Conservation (phyloP, 129 eudicot species). For the Lactuca sativa region DNA sequence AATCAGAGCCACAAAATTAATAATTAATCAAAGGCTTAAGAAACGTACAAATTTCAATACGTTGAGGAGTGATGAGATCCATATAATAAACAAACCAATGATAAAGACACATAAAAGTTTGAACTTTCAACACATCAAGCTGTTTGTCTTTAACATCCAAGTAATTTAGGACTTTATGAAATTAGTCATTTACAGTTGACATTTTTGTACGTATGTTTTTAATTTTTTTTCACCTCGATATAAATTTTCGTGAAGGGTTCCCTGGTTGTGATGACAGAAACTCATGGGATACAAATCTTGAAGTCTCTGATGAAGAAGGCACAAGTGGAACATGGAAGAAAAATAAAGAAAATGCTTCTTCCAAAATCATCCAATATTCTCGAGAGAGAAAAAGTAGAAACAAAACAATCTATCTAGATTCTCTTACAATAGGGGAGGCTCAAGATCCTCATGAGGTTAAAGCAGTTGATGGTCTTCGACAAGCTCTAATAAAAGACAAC, state of each 20-base stretch:
- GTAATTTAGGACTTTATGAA: background rate
- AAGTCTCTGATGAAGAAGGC: constrained; percentile 27
- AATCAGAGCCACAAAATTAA: constrained; percentile 1
- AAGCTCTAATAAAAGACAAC: constrained; percentile 50
- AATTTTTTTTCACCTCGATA: constrained; percentile 9
- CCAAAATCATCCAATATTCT: constrained; percentile 44
- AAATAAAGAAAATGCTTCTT: constrained; percentile 43
- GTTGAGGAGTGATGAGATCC: background rate
- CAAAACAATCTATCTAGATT: constrained; percentile 39
- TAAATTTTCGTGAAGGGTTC: background rate
- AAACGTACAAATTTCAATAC: background rate
- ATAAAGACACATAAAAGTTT: background rate
- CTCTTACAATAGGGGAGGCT: constrained; percentile 51
- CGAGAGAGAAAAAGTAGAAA: constrained; percentile 52
- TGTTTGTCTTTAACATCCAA: constrained; percentile 11
- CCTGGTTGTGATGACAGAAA: constrained; percentile 30
- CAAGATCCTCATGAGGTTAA: constrained; percentile 57
- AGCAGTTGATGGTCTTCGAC: constrained; percentile 60
- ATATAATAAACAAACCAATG: background rate
- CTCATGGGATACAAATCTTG: constrained; percentile 27
- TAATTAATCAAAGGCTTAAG: background rate
- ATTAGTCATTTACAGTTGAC: background rate
- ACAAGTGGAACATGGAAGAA: constrained; percentile 44
- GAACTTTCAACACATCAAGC: background rate
- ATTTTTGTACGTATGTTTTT: background rate